phyloP scores from a whole-genome alignment of 352 stramenopile species.

The Poterioochromonas sp. region DNA sequence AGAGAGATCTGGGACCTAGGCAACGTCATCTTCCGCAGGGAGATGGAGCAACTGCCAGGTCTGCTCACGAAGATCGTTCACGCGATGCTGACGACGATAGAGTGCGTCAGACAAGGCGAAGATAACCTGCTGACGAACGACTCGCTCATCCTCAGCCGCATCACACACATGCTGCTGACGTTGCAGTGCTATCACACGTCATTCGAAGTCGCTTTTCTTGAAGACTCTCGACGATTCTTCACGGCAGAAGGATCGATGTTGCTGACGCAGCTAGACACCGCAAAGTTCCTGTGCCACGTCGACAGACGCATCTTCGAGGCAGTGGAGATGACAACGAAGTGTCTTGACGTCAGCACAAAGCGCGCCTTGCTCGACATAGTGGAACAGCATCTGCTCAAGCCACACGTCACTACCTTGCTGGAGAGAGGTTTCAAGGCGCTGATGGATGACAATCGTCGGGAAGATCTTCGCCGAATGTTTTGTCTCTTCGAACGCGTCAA shows the following conservation, averaged over 20 bases:
- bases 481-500: constrained; percentile 61
- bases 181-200: constrained; percentile 64
- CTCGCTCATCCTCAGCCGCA: neutral
- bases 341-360: constrained; percentile 48
- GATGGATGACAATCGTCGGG: constrained; percentile 64
- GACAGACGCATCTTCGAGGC: constrained; percentile 71
- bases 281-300: constrained; percentile 71
- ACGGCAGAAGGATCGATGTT: constrained; percentile 56
- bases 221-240: constrained; percentile 73
- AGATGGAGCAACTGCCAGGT: constrained; percentile 36
- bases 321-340: constrained; percentile 45
- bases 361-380: constrained; percentile 48
- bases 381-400: constrained; percentile 66
- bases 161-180: constrained; percentile 64
- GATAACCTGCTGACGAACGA: neutral
- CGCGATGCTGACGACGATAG: constrained; percentile 49
- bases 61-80: constrained; percentile 11
- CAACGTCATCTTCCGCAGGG: constrained; percentile 52
- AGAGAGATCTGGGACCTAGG: constrained; percentile 80
- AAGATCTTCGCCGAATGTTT: constrained; percentile 76
- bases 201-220: constrained; percentile 73
- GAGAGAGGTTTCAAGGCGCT: constrained; percentile 70
- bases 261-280: constrained; percentile 54
- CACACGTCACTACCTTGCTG: constrained; percentile 64
- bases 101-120: neutral